Conservation (phyloP, 1,284 basidiomycete genomes). For the Psilocybe mexicana region DNA sequence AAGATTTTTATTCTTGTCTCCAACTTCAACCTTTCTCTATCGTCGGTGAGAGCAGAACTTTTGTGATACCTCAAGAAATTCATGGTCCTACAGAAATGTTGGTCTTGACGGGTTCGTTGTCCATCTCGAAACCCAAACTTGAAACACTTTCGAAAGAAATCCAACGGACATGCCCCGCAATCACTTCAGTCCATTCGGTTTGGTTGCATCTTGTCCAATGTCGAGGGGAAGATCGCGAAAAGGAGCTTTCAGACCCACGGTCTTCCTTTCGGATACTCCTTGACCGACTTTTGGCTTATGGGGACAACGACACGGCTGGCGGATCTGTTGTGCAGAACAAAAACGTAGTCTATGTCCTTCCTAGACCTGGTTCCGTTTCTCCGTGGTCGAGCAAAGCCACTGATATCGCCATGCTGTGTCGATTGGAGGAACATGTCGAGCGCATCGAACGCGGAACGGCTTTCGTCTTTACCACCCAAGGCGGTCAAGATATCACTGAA, state of each 20-base stretch:
- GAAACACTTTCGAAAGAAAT: constrained; percentile 67
- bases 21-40: background rate
- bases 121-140: constrained; percentile 72
- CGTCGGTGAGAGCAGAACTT: background rate
- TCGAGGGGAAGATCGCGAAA: constrained; percentile 46
- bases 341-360: constrained; percentile 72
- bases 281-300: constrained; percentile 83
- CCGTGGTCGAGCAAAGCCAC: constrained; percentile 97
- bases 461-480: constrained; percentile 64
- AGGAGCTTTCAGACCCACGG: constrained; percentile 45
- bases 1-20: background rate
- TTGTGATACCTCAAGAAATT: background rate
- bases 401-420: constrained; percentile 90
- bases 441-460: constrained; percentile 86
- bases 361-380: constrained; percentile 63
- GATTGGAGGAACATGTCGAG: constrained; percentile 67
- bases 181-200: constrained; percentile 79
- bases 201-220: constrained; percentile 87
- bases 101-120: constrained; percentile 71
- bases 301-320: constrained; percentile 68
- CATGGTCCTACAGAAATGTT: constrained; percentile 47
- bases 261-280: constrained; percentile 60
- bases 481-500: constrained; percentile 41
- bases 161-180: constrained; percentile 50
- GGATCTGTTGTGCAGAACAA: constrained; percentile 42